Evolutionary conservation across 768 basidiomycete genomes (phyloP).

Genomic region (Strobilomyces confusus): DNA sequence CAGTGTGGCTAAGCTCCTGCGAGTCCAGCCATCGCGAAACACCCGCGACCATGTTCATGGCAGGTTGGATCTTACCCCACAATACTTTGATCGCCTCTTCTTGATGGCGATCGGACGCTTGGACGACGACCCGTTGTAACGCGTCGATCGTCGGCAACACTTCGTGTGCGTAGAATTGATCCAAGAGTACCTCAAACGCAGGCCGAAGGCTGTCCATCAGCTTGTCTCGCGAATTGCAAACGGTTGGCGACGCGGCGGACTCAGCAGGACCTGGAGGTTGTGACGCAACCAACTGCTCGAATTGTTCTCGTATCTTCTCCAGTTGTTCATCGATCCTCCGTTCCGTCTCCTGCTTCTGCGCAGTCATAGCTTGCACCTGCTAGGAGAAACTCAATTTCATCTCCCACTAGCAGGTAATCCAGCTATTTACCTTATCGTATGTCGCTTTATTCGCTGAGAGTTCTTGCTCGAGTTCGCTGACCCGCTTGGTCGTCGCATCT

Average conservation of each 20-base stretch:
- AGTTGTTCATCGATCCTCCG: conserved; percentile 14
- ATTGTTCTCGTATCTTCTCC: conserved; percentile 15
- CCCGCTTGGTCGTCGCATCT: conserved; percentile 17
- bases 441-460: conserved; percentile 12
- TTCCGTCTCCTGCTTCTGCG: conserved; percentile 11
- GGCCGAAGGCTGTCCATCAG: conserved; percentile 21
- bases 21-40: conserved; percentile 31
- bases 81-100: conserved; percentile 19
- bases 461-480: conserved; percentile 23
- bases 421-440: conserved; percentile 16
- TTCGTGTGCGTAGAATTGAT: conserved; percentile 23
- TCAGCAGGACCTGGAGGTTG: conserved; percentile 1
- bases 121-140: conserved; percentile 7
- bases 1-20: conserved; percentile 22
- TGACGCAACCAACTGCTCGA: conserved; percentile 12
- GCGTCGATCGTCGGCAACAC: conserved; percentile 18
- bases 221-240: conserved; percentile 2
- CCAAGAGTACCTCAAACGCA: conserved; percentile 13
- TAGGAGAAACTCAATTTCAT: conserved; percentile 6
- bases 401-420: not conserved
- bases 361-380: conserved; percentile 16
- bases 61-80: conserved; percentile 29
- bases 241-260: not conserved
- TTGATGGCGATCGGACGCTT: conserved; percentile 20
- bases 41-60: conserved; percentile 29